Conservation (phyloP, 2,329 filamentous ascomycete genomes). For the Phoma sp. region DNA sequence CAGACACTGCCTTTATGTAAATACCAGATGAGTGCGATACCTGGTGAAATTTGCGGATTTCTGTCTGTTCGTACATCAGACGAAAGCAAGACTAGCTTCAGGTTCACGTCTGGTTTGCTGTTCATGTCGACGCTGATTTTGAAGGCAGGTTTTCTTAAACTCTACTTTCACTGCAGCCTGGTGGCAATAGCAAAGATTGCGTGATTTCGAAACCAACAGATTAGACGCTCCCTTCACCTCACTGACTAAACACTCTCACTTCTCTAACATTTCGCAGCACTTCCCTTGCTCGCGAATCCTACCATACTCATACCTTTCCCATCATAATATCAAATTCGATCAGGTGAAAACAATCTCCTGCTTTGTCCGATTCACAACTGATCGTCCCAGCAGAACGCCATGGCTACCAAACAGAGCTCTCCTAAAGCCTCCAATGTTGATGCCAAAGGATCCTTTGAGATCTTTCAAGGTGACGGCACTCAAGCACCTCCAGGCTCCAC, state of each 20-base stretch:
- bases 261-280: no score
- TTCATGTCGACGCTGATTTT: no score
- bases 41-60: neutral
- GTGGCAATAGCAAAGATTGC: no score
- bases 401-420: neutral
- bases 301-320: neutral
- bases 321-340: neutral
- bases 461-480: slow-evolving; percentile 1
- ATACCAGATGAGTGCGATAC: neutral
- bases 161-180: no score
- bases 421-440: neutral
- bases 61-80: neutral
- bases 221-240: neutral
- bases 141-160: no score
- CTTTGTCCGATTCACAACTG: neutral
- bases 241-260: neutral
- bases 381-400: neutral
- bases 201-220: no score
- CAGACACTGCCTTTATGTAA: neutral
- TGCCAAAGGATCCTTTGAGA: neutral
- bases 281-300: no score
- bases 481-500: neutral
- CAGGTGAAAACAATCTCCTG: neutral
- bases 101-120: no score
- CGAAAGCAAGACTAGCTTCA: neutral